These are phyloP conservation scores for Collybia nuda DNA, from an alignment of 768 basidiomycete species.

Conservation along the genomic window DNA sequence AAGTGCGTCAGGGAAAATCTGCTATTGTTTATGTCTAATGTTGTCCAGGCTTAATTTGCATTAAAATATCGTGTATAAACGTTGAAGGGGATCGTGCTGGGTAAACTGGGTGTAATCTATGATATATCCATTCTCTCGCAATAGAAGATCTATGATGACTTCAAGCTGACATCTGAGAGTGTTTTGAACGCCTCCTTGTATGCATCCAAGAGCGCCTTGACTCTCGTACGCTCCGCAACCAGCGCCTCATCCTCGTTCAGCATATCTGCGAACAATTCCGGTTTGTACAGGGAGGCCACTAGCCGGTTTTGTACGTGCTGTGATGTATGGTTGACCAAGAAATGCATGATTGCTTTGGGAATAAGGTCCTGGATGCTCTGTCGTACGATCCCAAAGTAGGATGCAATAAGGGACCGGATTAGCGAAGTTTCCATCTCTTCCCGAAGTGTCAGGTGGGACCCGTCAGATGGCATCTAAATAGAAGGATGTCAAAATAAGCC, in stretches of 20 bases:
- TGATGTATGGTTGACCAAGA: conserved; percentile 94
- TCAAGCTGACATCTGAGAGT: conserved; percentile 78
- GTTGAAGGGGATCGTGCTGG: neutral
- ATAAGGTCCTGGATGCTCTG: conserved; percentile 97
- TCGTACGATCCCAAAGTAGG: conserved; percentile 94
- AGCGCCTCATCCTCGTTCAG: conserved; percentile 95
- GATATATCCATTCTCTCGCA: conserved; percentile 7
- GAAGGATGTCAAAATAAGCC: neutral
- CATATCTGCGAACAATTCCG: conserved; percentile 86
- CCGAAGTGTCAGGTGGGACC: conserved; percentile 63
- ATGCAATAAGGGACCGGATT: conserved; percentile 91
- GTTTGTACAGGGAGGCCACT: conserved; percentile 94
- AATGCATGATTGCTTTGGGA: conserved; percentile 98
- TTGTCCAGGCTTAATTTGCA: neutral
- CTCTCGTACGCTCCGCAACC: conserved; percentile 88
- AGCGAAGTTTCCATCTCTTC: conserved; percentile 98
- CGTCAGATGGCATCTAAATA: conserved; percentile 45
- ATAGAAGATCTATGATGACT: conserved; percentile 43
- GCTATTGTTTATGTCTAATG: neutral
- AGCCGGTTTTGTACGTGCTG: conserved; percentile 96
- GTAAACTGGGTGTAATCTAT: conserved; percentile 15
- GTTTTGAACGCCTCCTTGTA: conserved; percentile 95
- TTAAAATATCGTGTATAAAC: neutral
- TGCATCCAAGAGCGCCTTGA: conserved; percentile 92
- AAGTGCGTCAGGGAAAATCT: neutral